These are phyloP conservation scores for Penicillium longicatenatum DNA, from an alignment of 495 filamentous ascomycete species.

Conservation along the genomic window DNA sequence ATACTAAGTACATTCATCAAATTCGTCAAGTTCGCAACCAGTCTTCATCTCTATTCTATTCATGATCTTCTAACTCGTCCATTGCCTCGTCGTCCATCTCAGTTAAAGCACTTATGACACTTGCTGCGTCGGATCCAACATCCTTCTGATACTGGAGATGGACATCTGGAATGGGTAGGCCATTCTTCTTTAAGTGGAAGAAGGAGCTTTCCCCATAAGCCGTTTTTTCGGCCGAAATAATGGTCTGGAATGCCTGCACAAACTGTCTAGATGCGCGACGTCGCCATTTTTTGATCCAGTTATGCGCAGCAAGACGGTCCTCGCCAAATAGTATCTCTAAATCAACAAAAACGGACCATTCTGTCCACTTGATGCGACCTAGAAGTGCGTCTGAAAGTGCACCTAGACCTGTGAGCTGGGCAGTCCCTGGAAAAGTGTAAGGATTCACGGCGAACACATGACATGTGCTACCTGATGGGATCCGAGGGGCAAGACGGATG, in stretches of 20 bases:
- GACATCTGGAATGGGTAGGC: no score
- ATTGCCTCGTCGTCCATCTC: no score
- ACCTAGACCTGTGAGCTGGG: neutral
- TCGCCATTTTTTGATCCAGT: neutral
- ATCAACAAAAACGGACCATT: neutral
- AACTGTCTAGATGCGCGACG: neutral
- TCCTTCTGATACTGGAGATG: no score
- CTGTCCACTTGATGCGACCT: neutral
- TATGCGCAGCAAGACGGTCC: neutral
- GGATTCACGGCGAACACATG: neutral
- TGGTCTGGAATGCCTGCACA: neutral
- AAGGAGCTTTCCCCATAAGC: neutral
- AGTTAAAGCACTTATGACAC: no score
- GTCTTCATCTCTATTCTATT: no score
- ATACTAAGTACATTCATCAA: no score
- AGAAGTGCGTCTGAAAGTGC: neutral
- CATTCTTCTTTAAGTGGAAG: no score
- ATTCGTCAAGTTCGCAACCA: no score
- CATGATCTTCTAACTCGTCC: no score
- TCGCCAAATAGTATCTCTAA: neutral
- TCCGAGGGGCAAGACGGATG: neutral
- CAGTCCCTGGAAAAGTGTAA: neutral
- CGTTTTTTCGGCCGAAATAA: neutral
- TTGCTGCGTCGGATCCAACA: no score
- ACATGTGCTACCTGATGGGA: no score